Conservation (phyloP, 2,329 filamentous ascomycete species). For the Daldinia sp. region DNA sequence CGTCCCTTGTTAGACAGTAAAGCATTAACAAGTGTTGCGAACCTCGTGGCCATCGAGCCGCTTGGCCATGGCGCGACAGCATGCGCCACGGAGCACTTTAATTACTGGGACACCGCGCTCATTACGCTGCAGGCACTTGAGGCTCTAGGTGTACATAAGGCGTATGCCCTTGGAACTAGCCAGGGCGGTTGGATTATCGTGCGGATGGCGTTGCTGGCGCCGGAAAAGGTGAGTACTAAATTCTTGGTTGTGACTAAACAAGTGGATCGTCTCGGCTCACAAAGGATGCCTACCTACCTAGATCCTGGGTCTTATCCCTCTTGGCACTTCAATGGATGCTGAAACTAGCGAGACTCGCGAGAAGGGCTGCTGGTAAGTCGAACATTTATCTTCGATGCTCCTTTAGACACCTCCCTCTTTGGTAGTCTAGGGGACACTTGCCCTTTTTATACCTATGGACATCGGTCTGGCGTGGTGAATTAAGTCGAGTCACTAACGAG, state of each 20-base stretch:
- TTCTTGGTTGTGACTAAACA: background rate
- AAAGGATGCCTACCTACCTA: slow-evolving; percentile 43
- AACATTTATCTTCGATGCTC: background rate
- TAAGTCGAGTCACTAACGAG: background rate
- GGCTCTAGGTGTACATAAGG: slow-evolving; percentile 60
- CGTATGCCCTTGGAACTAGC: slow-evolving; percentile 64
- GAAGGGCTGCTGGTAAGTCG: slow-evolving; percentile 59
- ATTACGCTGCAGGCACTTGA: slow-evolving; percentile 69
- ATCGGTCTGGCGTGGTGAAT: background rate
- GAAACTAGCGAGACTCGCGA: slow-evolving; percentile 61
- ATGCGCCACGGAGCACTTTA: slow-evolving; percentile 61
- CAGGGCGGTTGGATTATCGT: slow-evolving; percentile 65
- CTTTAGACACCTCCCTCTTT: background rate
- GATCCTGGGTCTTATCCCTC: slow-evolving; percentile 61
- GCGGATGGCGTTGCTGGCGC: slow-evolving; percentile 64
- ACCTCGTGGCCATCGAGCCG: slow-evolving; percentile 65
- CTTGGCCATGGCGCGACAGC: slow-evolving; percentile 64
- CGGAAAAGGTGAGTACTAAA: slow-evolving; percentile 54
- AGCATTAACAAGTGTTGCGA: slow-evolving; percentile 57
- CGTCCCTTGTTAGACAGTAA: slow-evolving; percentile 58
- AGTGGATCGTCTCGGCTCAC: slow-evolving; percentile 2
- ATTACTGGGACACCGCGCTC: slow-evolving; percentile 67
- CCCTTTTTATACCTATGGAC: background rate
- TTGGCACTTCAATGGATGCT: slow-evolving; percentile 66
- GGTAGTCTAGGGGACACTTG: background rate